Conservation (phyloP, 306 rosid species). For the Abrus pulchellus region DNA sequence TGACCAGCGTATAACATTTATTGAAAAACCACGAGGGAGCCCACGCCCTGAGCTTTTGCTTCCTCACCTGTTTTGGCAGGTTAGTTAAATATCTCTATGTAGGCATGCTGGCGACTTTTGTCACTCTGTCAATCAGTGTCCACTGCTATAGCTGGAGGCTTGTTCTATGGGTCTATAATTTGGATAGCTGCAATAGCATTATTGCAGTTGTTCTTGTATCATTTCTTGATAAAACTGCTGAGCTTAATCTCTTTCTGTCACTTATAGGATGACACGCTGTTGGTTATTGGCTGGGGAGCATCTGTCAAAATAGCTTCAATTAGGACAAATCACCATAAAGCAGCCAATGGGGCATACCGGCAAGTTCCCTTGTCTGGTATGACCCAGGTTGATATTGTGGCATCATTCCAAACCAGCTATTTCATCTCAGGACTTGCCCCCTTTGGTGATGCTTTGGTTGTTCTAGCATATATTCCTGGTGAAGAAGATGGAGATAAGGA, state of each 20-base stretch:
- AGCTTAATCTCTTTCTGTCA: slow-evolving; percentile 47
- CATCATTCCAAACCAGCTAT: slow-evolving; percentile 92
- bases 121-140: slow-evolving; percentile 37
- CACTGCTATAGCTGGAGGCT: slow-evolving; percentile 41
- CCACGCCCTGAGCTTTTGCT: slow-evolving; percentile 91
- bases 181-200: slow-evolving; percentile 7
- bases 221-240: slow-evolving; percentile 41
- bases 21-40: slow-evolving; percentile 93
- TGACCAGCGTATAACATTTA: slow-evolving; percentile 92
- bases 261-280: slow-evolving; percentile 82
- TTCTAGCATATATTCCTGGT: slow-evolving; percentile 90
- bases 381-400: slow-evolving; percentile 94
- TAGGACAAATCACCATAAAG: slow-evolving; percentile 65
- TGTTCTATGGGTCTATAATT: slow-evolving; percentile 7
- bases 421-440: slow-evolving; percentile 97
- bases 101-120: slow-evolving; percentile 40
- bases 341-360: slow-evolving; percentile 74
- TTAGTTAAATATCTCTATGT: slow-evolving; percentile 56
- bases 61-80: slow-evolving; percentile 99
- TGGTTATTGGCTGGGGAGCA: slow-evolving; percentile 99
- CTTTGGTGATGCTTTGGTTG: slow-evolving; percentile 93
- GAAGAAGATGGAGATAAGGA: slow-evolving; percentile 91
- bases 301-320: slow-evolving; percentile 89
- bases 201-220: slow-evolving; percentile 36
- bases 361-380: slow-evolving; percentile 70